A percentile compares a stretch with the other conserved stretches of the same genome.
phyloP scores from a whole-genome alignment of 2,329 filamentous ascomycete species.

The Coniella vitis region DNA sequence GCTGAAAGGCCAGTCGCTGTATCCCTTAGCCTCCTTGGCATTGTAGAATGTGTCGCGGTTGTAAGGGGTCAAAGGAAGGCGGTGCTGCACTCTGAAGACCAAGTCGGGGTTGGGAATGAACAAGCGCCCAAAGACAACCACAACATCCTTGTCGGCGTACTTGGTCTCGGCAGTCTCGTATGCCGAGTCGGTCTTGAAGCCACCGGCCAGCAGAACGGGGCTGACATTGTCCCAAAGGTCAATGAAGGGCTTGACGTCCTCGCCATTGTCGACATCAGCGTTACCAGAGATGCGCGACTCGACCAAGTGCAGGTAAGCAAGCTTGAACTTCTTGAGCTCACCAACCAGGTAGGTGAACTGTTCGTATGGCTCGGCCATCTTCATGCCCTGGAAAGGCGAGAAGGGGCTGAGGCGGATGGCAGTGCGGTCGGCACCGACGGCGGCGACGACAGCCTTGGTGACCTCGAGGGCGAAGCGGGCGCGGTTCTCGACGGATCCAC shows the following conservation, averaged over 20 bases:
- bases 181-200: constrained; percentile 21
- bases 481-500: constrained; percentile 49
- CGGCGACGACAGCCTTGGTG: constrained; percentile 40
- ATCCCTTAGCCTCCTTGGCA: not conserved
- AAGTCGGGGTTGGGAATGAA: constrained; percentile 40
- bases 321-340: constrained; percentile 40
- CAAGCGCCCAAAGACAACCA: constrained; percentile 33
- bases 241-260: constrained; percentile 25
- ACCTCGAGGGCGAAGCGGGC: constrained; percentile 45
- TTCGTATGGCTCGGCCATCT: constrained; percentile 48
- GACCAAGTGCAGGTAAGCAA: constrained; percentile 53
- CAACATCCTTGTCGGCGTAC: constrained; percentile 19
- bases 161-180: constrained; percentile 22
- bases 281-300: constrained; percentile 40
- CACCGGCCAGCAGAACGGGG: constrained; percentile 27
- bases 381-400: constrained; percentile 50
- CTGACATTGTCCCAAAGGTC: constrained; percentile 23
- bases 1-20: constrained; percentile 7
- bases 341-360: constrained; percentile 49
- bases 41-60: constrained; percentile 33
- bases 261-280: constrained; percentile 28
- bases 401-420: constrained; percentile 51
- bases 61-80: constrained; percentile 30
- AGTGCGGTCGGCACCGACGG: constrained; percentile 41
- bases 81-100: constrained; percentile 31